Evolutionary conservation across 108 stramenopile genomes (phyloP).

Genomic region (Conticribra guillardii): DNA sequence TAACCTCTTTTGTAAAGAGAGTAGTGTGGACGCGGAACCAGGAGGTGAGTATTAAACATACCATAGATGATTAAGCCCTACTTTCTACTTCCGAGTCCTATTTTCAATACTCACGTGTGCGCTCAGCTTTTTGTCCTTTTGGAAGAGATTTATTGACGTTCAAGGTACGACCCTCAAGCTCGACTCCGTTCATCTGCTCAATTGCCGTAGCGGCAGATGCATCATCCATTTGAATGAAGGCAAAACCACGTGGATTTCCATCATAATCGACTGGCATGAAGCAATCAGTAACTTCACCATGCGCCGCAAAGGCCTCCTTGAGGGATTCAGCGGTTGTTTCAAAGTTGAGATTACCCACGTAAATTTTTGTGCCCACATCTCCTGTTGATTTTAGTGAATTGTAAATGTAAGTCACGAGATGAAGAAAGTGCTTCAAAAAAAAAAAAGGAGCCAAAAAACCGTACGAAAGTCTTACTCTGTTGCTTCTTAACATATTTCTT

Average conservation of each 20-base stretch:
- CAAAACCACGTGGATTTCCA: constrained; percentile 85
- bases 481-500: constrained; percentile 19
- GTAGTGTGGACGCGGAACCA: constrained; percentile 14
- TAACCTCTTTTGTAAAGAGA: constrained; percentile 59
- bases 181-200: constrained; percentile 80
- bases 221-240: constrained; percentile 79
- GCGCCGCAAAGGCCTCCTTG: constrained; percentile 65
- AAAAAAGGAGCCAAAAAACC: neutral
- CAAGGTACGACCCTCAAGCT: constrained; percentile 87
- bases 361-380: constrained; percentile 60
- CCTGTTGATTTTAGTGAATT: constrained; percentile 5
- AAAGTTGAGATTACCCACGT: constrained; percentile 83
- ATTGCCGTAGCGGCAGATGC: constrained; percentile 84
- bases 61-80: constrained; percentile 20
- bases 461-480: constrained; percentile 12
- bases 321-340: constrained; percentile 69
- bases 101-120: constrained; percentile 30
- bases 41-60: constrained; percentile 61
- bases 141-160: constrained; percentile 92
- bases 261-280: constrained; percentile 81
- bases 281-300: constrained; percentile 75
- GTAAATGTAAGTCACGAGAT: neutral
- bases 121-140: constrained; percentile 66
- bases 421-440: constrained; percentile 2
- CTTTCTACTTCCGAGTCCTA: neutral